These are phyloP conservation scores for Taphrina wiesneri DNA, from an alignment of 1,139 yeast species.

Conservation along the genomic window DNA sequence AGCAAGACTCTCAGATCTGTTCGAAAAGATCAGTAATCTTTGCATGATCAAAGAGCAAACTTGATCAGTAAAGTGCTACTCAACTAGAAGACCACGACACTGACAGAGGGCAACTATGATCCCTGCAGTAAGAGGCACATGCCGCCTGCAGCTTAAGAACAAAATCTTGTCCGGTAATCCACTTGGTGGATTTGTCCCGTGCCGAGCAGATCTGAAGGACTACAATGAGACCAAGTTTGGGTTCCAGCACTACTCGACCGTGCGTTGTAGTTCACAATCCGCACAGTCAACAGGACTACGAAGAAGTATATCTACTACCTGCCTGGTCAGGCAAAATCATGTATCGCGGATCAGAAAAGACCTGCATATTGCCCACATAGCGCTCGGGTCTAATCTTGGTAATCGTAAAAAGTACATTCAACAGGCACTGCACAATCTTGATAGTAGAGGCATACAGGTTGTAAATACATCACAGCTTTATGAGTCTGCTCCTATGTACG, in stretches of 20 bases:
- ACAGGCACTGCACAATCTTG: conserved; percentile 58
- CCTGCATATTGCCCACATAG: conserved; percentile 58
- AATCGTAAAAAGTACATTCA: conserved; percentile 63
- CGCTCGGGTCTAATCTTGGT: conserved; percentile 89
- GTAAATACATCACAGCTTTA: conserved; percentile 72
- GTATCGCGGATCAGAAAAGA: neutral
- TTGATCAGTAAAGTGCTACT: neutral
- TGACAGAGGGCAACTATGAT: neutral
- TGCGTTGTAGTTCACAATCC: neutral
- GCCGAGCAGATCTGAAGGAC: neutral
- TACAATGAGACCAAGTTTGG: neutral
- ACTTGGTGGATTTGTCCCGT: neutral
- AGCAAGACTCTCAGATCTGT: no score
- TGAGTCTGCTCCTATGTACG: conserved; percentile 91
- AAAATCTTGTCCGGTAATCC: neutral
- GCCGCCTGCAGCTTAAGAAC: neutral
- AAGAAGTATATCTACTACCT: neutral
- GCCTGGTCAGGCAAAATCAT: neutral
- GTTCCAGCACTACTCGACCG: neutral
- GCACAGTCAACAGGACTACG: no score
- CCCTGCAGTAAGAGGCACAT: neutral
- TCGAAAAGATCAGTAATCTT: neutral
- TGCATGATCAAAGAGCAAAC: neutral
- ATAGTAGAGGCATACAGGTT: conserved; percentile 52
- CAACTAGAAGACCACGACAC: neutral